Percentiles rank a stretch among this genome's conserved stretches.
Conservation (phyloP, 2,329 filamentous ascomycete genomes). For the Pyrenophora tritici-repentis region DNA sequence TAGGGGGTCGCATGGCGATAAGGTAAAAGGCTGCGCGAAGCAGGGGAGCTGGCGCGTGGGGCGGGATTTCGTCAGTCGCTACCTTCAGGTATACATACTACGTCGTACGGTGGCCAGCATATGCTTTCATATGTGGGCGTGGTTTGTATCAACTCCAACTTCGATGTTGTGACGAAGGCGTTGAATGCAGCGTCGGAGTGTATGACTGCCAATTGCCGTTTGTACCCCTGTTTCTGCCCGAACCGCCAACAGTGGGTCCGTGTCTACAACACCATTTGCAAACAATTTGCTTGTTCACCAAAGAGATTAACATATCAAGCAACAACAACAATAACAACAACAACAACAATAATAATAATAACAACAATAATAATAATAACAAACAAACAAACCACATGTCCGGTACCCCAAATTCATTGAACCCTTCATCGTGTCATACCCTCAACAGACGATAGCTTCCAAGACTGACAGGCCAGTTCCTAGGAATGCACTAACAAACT, state of each 20-base stretch:
- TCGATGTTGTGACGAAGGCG: too few species aligned
- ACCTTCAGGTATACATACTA: background rate
- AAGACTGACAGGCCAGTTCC: too few species aligned
- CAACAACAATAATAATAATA: too few species aligned
- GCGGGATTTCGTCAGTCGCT: background rate
- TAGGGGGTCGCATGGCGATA: constrained; percentile 36
- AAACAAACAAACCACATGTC: too few species aligned
- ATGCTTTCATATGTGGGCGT: constrained; percentile 14
- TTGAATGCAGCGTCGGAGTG: too few species aligned
- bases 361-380: too few species aligned
- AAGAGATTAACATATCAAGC: background rate
- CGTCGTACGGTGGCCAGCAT: background rate
- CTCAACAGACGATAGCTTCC: constrained; percentile 21
- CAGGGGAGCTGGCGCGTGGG: constrained; percentile 3
- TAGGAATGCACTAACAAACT: too few species aligned
- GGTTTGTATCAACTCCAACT: background rate
- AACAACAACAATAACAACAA: too few species aligned
- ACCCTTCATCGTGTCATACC: too few species aligned
- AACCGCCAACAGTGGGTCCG: constrained; percentile 2
- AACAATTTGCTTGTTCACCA: background rate
- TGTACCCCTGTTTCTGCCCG: constrained; percentile 7
- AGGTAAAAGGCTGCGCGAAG: constrained; percentile 18
- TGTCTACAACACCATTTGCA: constrained; percentile 2
- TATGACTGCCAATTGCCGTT: background rate
- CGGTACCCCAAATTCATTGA: too few species aligned